Evolutionary conservation across 2,329 filamentous ascomycete genomes (phyloP).

Genomic region (Pseudogymnoascus sp.): DNA sequence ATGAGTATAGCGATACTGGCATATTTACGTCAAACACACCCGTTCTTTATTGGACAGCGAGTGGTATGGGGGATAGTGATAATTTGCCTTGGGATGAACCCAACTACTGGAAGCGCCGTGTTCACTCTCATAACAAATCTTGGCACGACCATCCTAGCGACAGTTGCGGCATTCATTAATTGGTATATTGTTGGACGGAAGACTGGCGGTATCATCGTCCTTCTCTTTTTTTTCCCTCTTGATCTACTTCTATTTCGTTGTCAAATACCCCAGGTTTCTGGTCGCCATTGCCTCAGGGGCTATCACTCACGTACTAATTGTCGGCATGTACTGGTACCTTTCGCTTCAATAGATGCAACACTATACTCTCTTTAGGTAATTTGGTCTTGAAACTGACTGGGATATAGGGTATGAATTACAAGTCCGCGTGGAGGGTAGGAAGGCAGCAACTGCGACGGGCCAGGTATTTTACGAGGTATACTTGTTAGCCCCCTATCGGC

Average conservation of each 20-base stretch:
- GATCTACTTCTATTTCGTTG: slow-evolving; percentile 44
- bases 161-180: slow-evolving; percentile 51
- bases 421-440: slow-evolving; percentile 39
- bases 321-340: slow-evolving; percentile 13
- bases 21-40: slow-evolving; percentile 54
- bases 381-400: neutral
- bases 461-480: slow-evolving; percentile 63
- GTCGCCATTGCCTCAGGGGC: slow-evolving; percentile 52
- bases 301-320: slow-evolving; percentile 42
- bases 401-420: slow-evolving; percentile 16
- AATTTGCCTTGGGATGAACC: slow-evolving; percentile 19
- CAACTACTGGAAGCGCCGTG: slow-evolving; percentile 55
- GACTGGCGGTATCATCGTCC: slow-evolving; percentile 54
- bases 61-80: slow-evolving; percentile 71
- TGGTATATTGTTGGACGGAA: slow-evolving; percentile 63
- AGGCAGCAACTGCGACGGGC: slow-evolving; percentile 45
- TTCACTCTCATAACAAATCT: slow-evolving; percentile 61
- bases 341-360: neutral
- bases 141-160: slow-evolving; percentile 53
- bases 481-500: slow-evolving; percentile 57
- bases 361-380: neutral
- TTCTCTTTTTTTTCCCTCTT: slow-evolving; percentile 39
- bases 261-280: slow-evolving; percentile 56
- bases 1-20: slow-evolving; percentile 61
- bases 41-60: slow-evolving; percentile 59